Base-by-base conservation (phyloP, 148 eudicot genomes). In the Rhododendron griersonianum region DNA sequence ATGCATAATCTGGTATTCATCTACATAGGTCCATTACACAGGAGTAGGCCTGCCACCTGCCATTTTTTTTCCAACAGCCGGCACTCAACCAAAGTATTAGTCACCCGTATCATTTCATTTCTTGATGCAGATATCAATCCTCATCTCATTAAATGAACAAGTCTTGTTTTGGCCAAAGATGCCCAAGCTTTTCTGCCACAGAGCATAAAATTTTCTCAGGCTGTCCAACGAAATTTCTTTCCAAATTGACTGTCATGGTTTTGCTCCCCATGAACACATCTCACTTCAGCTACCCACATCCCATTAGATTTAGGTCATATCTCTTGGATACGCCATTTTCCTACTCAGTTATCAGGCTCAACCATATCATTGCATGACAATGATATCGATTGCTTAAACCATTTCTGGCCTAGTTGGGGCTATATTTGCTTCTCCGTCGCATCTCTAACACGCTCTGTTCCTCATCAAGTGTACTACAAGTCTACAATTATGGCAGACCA, bases 211-310 rank as follows among this genome's bases (percentile, higher is more conserved):
- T 78, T 8, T 18, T 9, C 25, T 44, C 33, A 19, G 50, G 47
- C 30, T 78, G 25, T 45, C 73, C 50, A 57, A 37, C 30, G 19
- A 82, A 35, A 19, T 37, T 33, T 51, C 13, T 44, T 81, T 81
- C 18, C 71, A 57, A 11, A 23, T 37, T n/a, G 47, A 81, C 50
- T 21, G 8, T 23, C 33, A n/a, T 69, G 13, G 18, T 69, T 28
- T 30, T 69, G 37, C 75, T 69, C 75, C 75, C 75, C 75, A 30
- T 69, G 16, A 69, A 69, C 75, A 69, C 16, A 30, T 69, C 75
- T 59, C 45, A 81, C 45, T 81, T 81, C 69, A 81, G 44, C 83
- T 25, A 57, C 83, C 44, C 67, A 55, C 67, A 65, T 65, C 71
- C 25, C 71, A 59, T 8, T 63, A 63, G 69, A 23, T 23, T 63